Conservation (phyloP, 805 yeast genomes). For the Cyberlindnera nakhonratchasimensis region DNA sequence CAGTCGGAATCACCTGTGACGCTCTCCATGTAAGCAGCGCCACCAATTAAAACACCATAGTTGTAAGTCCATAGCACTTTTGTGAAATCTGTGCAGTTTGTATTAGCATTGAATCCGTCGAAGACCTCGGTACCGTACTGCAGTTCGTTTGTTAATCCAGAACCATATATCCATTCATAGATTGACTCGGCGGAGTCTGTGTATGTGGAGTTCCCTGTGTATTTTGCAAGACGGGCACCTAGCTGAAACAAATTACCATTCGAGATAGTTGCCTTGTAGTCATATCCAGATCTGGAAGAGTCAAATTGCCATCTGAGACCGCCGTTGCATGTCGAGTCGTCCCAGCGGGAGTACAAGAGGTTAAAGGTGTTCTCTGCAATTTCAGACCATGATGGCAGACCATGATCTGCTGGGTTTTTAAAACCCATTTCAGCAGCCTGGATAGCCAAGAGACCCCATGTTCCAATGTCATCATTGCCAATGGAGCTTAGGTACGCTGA, state of each 20-base stretch:
- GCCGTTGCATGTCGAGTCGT: conserved; percentile 49
- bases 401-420: conserved; percentile 40
- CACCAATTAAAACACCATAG: conserved; percentile 69
- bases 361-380: conserved; percentile 57
- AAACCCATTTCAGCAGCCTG: conserved; percentile 60
- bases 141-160: conserved; percentile 40
- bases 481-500: conserved; percentile 53
- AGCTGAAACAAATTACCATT: conserved; percentile 62
- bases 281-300: conserved; percentile 56
- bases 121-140: conserved; percentile 42
- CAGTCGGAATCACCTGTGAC: conserved; percentile 63
- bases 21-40: conserved; percentile 70
- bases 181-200: conserved; percentile 49
- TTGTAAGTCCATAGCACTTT: conserved; percentile 78
- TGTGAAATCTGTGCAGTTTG: conserved; percentile 58
- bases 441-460: conserved; percentile 64
- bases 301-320: conserved; percentile 72
- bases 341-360: conserved; percentile 60
- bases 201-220: conserved; percentile 50
- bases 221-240: conserved; percentile 60
- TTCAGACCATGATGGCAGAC: conserved; percentile 47
- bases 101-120: conserved; percentile 63
- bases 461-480: conserved; percentile 71
- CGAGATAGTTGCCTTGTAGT: conserved; percentile 62
- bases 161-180: conserved; percentile 56